phyloP scores from a whole-genome alignment of 1,284 basidiomycete species.

The Ceratobasidium papillatum region DNA sequence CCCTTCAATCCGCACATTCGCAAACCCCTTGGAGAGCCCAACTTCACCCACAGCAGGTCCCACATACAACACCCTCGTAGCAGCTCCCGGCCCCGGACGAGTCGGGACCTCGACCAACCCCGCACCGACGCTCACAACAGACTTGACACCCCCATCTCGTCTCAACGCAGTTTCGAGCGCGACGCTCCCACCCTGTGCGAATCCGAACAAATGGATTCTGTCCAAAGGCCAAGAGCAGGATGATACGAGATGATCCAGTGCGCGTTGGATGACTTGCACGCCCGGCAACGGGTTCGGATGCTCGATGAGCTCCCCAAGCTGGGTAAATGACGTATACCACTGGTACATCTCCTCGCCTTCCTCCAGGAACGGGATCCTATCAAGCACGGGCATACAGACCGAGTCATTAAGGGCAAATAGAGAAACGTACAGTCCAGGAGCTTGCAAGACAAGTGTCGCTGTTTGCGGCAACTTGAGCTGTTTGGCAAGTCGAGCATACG shows the following conservation, averaged over 20 bases:
- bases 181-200: constrained; percentile 86
- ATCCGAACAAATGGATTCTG: constrained; percentile 87
- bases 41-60: constrained; percentile 52
- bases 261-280: constrained; percentile 62
- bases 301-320: constrained; percentile 74
- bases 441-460: constrained; percentile 80
- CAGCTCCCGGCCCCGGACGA: constrained; percentile 58
- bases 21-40: constrained; percentile 68
- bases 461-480: constrained; percentile 86
- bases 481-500: constrained; percentile 77
- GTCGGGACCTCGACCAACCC: constrained; percentile 80
- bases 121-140: constrained; percentile 74
- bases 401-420: not conserved
- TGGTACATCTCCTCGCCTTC: constrained; percentile 69
- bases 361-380: constrained; percentile 82
- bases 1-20: constrained; percentile 57
- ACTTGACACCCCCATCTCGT: constrained; percentile 66
- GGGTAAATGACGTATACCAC: constrained; percentile 88
- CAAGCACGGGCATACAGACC: not conserved
- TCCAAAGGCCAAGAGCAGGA: constrained; percentile 70
- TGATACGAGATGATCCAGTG: constrained; percentile 65
- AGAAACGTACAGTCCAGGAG: constrained; percentile 69
- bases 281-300: constrained; percentile 77
- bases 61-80: constrained; percentile 59
- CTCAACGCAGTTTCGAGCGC: constrained; percentile 71